Percentiles rank a stretch among this genome's conserved stretches.
Conservation (phyloP, 805 yeast genomes). For the Candida incommunis region DNA sequence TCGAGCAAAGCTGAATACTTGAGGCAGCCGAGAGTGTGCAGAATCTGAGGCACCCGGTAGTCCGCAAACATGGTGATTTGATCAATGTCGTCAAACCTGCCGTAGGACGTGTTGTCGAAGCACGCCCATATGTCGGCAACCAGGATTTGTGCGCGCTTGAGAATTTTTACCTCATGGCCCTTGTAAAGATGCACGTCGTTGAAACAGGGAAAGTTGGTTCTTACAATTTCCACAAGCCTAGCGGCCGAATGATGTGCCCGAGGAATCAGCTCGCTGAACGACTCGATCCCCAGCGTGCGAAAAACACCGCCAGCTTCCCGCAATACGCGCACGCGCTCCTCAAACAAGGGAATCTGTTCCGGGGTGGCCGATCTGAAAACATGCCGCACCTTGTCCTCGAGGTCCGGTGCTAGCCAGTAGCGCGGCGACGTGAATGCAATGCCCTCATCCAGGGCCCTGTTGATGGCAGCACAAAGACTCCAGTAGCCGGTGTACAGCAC, state of each 20-base stretch:
- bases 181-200: constrained; percentile 20
- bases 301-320: constrained; percentile 24
- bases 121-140: constrained; percentile 32
- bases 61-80: constrained; percentile 32
- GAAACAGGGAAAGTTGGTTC: constrained; percentile 20
- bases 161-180: constrained; percentile 18
- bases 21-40: constrained; percentile 23
- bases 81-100: constrained; percentile 26
- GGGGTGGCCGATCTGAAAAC: constrained; percentile 21
- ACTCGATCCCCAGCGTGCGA: constrained; percentile 2
- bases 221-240: constrained; percentile 18
- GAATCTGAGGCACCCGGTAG: constrained; percentile 31
- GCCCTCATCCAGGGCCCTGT: constrained; percentile 27
- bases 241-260: constrained; percentile 20
- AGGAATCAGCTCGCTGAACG: constrained; percentile 15
- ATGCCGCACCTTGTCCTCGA: constrained; percentile 12
- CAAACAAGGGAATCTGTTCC: constrained; percentile 23
- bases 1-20: constrained; percentile 18
- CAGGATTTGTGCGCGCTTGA: constrained; percentile 30
- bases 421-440: constrained; percentile 24
- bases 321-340: constrained; percentile 21
- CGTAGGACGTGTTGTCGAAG: constrained; percentile 23
- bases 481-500: constrained; percentile 29
- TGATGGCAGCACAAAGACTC: constrained; percentile 29
- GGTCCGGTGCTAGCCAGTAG: constrained; percentile 22